These are phyloP conservation scores for Ormosia semicastrata DNA, from an alignment of 306 rosid species.

Conservation along the genomic window DNA sequence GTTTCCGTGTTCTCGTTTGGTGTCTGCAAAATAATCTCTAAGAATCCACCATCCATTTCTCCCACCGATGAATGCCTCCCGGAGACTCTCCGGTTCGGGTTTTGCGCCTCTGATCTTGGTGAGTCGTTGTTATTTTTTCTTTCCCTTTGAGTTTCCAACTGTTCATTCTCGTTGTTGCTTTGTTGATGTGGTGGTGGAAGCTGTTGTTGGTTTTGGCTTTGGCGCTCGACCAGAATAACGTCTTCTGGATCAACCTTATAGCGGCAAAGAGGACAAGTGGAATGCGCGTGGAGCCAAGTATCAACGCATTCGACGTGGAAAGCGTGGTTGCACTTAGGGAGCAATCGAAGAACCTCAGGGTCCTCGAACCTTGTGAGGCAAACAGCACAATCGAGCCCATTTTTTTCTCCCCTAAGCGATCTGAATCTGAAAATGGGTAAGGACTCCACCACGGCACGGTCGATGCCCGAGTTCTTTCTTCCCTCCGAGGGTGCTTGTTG, in stretches of 20 bases:
- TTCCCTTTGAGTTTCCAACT: slow-evolving; percentile 8
- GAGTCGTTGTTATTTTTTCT: background rate
- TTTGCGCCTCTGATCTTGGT: background rate
- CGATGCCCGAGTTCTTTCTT: slow-evolving; percentile 69
- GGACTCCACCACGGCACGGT: slow-evolving; percentile 49
- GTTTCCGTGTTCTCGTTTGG: background rate
- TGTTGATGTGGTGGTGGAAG: background rate
- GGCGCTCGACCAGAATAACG: slow-evolving; percentile 15
- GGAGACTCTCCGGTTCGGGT: slow-evolving; percentile 11
- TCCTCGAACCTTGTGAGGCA: slow-evolving; percentile 64
- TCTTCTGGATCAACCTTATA: slow-evolving; percentile 41
- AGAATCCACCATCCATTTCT: slow-evolving; percentile 23
- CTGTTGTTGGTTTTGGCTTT: background rate
- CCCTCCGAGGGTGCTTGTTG: background rate
- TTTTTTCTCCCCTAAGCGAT: slow-evolving; percentile 52
- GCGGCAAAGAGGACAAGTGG: slow-evolving; percentile 84
- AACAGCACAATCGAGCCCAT: slow-evolving; percentile 69
- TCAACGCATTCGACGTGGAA: slow-evolving; percentile 60
- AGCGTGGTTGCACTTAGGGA: slow-evolving; percentile 64
- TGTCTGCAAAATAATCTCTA: slow-evolving; percentile 12
- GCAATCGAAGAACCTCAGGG: slow-evolving; percentile 53
- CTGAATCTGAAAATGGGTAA: slow-evolving; percentile 62
- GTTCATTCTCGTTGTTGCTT: background rate
- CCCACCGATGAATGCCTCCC: slow-evolving; percentile 64
- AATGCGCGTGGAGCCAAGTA: slow-evolving; percentile 67